Conservation (phyloP, 1,284 basidiomycete genomes). For the Tetrapyrgos nigripes region DNA sequence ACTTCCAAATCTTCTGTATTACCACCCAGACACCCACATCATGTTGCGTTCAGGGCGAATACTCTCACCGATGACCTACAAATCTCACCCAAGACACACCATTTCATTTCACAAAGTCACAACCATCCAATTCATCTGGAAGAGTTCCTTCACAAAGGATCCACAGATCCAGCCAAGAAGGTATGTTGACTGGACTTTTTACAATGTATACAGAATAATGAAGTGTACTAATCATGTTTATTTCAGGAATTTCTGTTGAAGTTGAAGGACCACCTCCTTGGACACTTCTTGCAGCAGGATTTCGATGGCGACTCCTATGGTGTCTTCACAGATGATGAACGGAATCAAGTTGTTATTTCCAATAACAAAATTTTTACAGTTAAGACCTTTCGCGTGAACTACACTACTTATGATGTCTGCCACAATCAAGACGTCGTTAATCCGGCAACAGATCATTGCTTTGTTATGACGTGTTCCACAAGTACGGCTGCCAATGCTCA, state of each 20-base stretch:
- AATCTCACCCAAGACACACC: neutral
- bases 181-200: neutral
- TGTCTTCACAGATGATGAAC: conserved; percentile 27
- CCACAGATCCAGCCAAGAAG: neutral
- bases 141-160: neutral
- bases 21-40: neutral
- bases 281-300: conserved; percentile 20
- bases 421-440: conserved; percentile 30
- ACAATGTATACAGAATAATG: neutral
- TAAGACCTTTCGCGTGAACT: conserved; percentile 28
- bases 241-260: conserved; percentile 29
- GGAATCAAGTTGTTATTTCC: conserved; percentile 19
- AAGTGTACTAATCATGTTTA: neutral
- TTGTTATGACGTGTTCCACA: conserved; percentile 24
- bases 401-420: conserved; percentile 33
- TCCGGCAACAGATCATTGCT: conserved; percentile 11
- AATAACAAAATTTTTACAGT: conserved; percentile 22
- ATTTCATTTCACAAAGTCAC: neutral
- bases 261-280: conserved; percentile 37
- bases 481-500: conserved; percentile 5
- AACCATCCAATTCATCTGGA: neutral
- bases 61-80: neutral
- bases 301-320: conserved; percentile 33
- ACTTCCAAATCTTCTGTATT: too few relatives aligned
- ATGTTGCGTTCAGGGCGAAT: neutral